These are phyloP conservation scores for Trichomonas gallinae DNA, from an alignment of 208 protist species.

Conservation along the genomic window DNA sequence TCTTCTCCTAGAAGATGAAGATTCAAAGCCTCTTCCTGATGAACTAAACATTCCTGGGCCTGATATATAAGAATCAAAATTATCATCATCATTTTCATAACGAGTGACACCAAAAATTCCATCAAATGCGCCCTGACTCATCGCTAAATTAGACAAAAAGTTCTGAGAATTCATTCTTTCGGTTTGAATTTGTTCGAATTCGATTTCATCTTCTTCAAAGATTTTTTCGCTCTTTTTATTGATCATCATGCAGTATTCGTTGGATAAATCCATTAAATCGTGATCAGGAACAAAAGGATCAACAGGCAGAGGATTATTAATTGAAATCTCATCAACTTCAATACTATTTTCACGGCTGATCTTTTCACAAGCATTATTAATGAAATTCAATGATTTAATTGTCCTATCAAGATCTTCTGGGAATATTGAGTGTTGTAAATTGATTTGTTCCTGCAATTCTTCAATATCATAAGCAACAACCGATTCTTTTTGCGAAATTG, in stretches of 20 bases:
- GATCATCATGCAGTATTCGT: neutral
- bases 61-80: no score
- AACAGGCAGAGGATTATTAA: neutral
- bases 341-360: neutral
- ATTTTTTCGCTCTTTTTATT: neutral
- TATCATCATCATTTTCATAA: no score
- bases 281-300: neutral
- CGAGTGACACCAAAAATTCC: neutral
- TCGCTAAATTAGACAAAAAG: neutral
- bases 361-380: neutral
- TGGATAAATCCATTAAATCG: neutral
- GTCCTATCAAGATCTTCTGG: neutral
- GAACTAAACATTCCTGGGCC: no score
- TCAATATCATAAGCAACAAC: neutral
- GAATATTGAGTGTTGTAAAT: neutral
- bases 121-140: neutral
- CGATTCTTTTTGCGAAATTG: neutral
- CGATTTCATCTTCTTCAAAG: neutral
- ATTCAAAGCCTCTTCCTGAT: no score
- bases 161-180: neutral
- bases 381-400: neutral
- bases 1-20: no score
- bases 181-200: neutral
- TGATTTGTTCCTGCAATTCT: neutral
- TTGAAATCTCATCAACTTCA: neutral